Evolutionary conservation across 2,329 filamentous ascomycete genomes (phyloP).

Genomic region (Nemania sp.): DNA sequence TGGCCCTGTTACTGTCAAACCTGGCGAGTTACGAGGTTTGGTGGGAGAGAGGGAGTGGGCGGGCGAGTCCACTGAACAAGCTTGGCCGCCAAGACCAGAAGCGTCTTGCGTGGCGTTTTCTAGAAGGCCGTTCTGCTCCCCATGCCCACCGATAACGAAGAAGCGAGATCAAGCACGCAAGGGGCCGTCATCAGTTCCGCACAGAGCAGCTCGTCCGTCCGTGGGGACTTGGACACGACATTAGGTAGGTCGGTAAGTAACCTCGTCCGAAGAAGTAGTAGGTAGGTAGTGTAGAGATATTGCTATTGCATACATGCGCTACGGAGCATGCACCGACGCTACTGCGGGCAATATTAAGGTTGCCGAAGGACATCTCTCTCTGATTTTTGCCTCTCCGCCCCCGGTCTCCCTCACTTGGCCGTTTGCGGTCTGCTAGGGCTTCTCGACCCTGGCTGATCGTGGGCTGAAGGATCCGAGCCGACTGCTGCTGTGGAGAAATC

Average conservation of each 20-base stretch:
- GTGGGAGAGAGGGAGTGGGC: background rate
- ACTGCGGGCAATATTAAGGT: slow-evolving; percentile 27
- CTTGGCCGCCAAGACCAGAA: slow-evolving; percentile 20
- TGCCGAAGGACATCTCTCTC: slow-evolving; percentile 16
- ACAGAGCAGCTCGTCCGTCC: background rate
- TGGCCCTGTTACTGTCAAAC: slow-evolving; percentile 18
- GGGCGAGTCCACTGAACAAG: slow-evolving; percentile 27
- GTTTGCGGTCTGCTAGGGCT: slow-evolving; percentile 12
- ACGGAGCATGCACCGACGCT: slow-evolving; percentile 8
- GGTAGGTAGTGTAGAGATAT: slow-evolving; percentile 4
- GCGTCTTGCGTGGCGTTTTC: slow-evolving; percentile 24
- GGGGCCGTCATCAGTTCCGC: slow-evolving; percentile 13
- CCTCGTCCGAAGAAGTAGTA: too few species aligned
- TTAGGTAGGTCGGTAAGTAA: background rate
- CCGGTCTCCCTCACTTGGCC: slow-evolving; percentile 7
- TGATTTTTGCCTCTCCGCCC: background rate
- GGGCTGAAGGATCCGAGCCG: slow-evolving; percentile 27
- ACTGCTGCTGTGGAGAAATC: slow-evolving; percentile 15
- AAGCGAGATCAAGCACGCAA: slow-evolving; percentile 24
- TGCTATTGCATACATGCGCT: slow-evolving; percentile 10
- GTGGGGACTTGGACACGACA: background rate
- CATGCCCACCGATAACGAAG: slow-evolving; percentile 26
- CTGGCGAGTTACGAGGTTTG: slow-evolving; percentile 12
- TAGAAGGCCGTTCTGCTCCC: slow-evolving; percentile 22
- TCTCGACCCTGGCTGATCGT: slow-evolving; percentile 15